phyloP scores from a whole-genome alignment of 208 protist species.

The Acanthamoeba culbertsoni region DNA sequence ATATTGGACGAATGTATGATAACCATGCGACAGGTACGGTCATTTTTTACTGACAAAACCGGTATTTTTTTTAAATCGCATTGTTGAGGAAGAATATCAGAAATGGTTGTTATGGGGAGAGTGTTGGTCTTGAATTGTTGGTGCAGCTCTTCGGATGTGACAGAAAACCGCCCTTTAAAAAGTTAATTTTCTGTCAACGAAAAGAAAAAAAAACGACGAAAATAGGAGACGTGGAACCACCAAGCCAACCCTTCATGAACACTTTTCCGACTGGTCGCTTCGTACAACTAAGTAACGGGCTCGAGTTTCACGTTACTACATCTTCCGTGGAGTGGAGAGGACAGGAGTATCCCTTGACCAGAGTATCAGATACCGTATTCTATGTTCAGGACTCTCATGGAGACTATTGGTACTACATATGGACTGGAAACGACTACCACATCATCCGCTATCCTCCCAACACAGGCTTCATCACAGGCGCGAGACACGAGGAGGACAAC shows the following conservation, averaged over 20 bases:
- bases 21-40: no score
- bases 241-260: no score
- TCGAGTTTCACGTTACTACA: neutral
- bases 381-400: neutral
- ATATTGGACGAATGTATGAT: no score
- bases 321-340: neutral
- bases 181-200: no score
- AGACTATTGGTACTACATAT: conserved; percentile 38
- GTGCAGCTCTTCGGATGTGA: no score
- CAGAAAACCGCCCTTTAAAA: no score
- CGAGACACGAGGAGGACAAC: no score
- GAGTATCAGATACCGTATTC: neutral
- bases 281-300: neutral
- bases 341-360: neutral
- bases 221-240: no score
- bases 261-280: neutral
- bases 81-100: no score
- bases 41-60: no score
- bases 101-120: neutral
- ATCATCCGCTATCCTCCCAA: conserved; percentile 28
- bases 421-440: conserved; percentile 25
- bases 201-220: neutral
- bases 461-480: neutral
- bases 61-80: no score
- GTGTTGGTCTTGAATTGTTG: neutral